phyloP scores from a whole-genome alignment of 2,329 filamentous ascomycete genomes.

The Hymenoscyphus infarciens region DNA sequence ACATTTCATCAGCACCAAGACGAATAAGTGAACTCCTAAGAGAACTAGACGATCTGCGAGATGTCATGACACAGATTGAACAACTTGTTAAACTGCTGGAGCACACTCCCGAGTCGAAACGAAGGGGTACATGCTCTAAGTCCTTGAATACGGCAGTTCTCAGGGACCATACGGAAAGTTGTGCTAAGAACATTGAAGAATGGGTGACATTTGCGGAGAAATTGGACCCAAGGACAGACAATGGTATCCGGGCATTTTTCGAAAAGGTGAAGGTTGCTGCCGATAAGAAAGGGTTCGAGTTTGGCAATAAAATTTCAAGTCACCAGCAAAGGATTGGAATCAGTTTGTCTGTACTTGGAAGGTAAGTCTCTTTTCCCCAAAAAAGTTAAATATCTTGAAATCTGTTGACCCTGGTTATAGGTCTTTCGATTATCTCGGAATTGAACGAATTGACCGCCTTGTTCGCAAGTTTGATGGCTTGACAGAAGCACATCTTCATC shows the following conservation, averaged over 20 bases:
- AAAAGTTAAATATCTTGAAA: no score
- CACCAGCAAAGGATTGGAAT: neutral
- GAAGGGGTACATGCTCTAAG: neutral
- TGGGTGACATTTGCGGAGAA: neutral
- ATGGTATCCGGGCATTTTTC: neutral
- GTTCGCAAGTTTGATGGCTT: neutral
- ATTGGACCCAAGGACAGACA: neutral
- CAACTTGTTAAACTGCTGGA: neutral
- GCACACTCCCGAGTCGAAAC: neutral
- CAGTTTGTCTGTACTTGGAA: neutral
- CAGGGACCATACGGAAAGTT: neutral
- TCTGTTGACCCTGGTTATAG: neutral
- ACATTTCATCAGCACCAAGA: neutral
- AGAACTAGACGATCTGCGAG: neutral
- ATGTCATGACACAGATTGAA: neutral
- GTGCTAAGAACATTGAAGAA: neutral
- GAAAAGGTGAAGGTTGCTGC: neutral
- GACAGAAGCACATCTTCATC: neutral
- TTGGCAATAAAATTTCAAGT: neutral
- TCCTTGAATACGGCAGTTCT: neutral
- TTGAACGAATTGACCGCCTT: neutral
- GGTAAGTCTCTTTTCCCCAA: neutral
- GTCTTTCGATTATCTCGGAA: neutral
- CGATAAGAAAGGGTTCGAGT: neutral
- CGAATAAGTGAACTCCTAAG: neutral